Evolutionary conservation across 1,284 basidiomycete species (phyloP), one percentile per base, ranked within the genome.

Genomic region (Trametes versicolor): DNA sequence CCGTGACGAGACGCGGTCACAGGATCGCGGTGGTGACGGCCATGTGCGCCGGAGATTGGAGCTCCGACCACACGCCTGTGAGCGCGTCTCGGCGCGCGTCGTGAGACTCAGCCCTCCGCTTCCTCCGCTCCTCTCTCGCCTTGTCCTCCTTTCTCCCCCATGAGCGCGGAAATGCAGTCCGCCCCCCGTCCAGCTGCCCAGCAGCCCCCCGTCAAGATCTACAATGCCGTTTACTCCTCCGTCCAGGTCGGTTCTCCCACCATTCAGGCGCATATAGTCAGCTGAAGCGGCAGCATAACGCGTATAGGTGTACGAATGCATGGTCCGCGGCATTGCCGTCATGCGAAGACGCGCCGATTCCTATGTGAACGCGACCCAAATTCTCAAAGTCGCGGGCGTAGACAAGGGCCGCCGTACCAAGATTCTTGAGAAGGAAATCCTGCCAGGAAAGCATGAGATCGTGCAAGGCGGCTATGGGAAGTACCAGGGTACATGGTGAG

Each of bases 381-480:
- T 99, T 69, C 89, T 99, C 74, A 99, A 99, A 80, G 97, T 99
- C 48, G 98, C 98, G 9, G 98, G 98, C 48, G 93, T 99, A 65
- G 96, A 98, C 80, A 99, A 99, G 81, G 96, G 96, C 2, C 88
- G 93, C 45, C 87, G 98, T 49, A 99, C 97, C 25, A 98, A 98
- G 86, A 98, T 99, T 64, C 85, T 99, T 41, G 98, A 99, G 82
- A 98, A 97, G 78, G 97, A 99, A 81, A 95, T 99, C 68, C 86
- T 97, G 47, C 93, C 93, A 51, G 97, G 97, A 58, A 92, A 95
- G 79, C 97, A 99, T 79, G 97, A 99, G 80, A 99, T 99, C 79
- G 96, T 99, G 13, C 98, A 99, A 78, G 98, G 98, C 54, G 98
- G 98, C 47, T 99, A 99, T 75, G 98, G 98, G 49, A 98, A 98